A percentile compares a stretch with the other conserved stretches of the same genome.
These are phyloP conservation scores for Lentinula detonsa DNA, from an alignment of 768 basidiomycete genomes.

Conservation along the genomic window DNA sequence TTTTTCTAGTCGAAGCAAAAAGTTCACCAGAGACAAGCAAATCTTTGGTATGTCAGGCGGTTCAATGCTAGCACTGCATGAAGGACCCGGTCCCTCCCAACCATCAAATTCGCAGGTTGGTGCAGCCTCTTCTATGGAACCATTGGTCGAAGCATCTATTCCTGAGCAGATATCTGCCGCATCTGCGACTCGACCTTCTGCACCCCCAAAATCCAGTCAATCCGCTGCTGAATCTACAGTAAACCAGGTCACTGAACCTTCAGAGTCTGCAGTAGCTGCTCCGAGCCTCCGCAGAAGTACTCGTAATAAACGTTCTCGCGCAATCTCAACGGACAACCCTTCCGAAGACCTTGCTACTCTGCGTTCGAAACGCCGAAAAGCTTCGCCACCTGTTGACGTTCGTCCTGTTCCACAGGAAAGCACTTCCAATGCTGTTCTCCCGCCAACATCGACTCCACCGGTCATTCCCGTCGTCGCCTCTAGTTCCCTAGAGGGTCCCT, in stretches of 20 bases:
- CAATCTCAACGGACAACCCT: background rate
- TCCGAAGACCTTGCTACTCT: background rate
- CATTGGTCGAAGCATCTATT: background rate
- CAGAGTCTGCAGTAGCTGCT: background rate
- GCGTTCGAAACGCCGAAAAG: background rate
- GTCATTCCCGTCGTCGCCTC: background rate
- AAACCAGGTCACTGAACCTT: background rate
- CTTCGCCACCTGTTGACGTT: background rate
- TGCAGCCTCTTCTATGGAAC: background rate
- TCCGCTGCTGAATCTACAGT: background rate
- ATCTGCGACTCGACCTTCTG: background rate
- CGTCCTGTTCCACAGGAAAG: background rate
- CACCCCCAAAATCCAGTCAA: background rate
- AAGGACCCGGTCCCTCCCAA: background rate
- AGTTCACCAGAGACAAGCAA: background rate
- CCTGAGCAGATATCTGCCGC: background rate
- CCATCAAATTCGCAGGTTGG: background rate
- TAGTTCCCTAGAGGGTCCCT: background rate
- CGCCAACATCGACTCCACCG: background rate
- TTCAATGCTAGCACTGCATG: background rate
- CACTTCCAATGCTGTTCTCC: background rate
- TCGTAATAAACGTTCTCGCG: background rate
- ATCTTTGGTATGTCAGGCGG: background rate
- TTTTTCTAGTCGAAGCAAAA: constrained; percentile 1
- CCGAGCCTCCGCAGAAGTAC: background rate